Conservation (phyloP, 768 basidiomycete species). For the Hygrophorus russula region DNA sequence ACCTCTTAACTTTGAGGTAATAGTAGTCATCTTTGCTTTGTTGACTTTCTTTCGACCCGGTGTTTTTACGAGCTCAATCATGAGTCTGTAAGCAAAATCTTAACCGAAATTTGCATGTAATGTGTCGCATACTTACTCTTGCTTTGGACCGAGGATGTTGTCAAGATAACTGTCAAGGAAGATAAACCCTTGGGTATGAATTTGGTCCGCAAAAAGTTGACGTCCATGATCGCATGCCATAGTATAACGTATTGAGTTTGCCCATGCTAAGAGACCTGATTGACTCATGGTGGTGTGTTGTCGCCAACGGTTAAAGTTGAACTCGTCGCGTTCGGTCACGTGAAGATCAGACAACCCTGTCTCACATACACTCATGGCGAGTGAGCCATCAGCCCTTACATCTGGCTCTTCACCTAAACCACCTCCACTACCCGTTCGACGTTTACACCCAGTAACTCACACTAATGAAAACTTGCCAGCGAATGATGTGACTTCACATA, state of each 20-base stretch:
- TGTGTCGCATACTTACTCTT: slow-evolving; percentile 38
- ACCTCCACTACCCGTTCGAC: background rate
- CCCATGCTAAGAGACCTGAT: slow-evolving; percentile 58
- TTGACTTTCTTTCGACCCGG: slow-evolving; percentile 62
- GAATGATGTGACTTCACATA: background rate
- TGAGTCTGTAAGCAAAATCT: slow-evolving; percentile 31
- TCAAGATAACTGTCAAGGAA: slow-evolving; percentile 75
- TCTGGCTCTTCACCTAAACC: no score
- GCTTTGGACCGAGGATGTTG: slow-evolving; percentile 56
- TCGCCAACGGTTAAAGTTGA: background rate
- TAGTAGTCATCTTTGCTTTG: slow-evolving; percentile 29
- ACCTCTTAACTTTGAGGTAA: slow-evolving; percentile 30
- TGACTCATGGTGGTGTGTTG: slow-evolving; percentile 23
- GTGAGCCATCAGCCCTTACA: no score
- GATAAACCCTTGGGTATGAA: slow-evolving; percentile 65
- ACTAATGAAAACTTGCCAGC: background rate
- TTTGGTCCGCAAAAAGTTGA: slow-evolving; percentile 58
- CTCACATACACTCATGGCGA: background rate
- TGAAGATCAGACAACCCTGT: background rate
- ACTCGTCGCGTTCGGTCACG: slow-evolving; percentile 3
- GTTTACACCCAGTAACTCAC: background rate
- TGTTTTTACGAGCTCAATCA: slow-evolving; percentile 77
- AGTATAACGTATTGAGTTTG: slow-evolving; percentile 48
- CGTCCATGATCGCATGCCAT: slow-evolving; percentile 69
- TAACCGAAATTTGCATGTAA: slow-evolving; percentile 1